phyloP scores from a whole-genome alignment of 768 basidiomycete genomes.

The Lactarius pseudohatsudake region DNA sequence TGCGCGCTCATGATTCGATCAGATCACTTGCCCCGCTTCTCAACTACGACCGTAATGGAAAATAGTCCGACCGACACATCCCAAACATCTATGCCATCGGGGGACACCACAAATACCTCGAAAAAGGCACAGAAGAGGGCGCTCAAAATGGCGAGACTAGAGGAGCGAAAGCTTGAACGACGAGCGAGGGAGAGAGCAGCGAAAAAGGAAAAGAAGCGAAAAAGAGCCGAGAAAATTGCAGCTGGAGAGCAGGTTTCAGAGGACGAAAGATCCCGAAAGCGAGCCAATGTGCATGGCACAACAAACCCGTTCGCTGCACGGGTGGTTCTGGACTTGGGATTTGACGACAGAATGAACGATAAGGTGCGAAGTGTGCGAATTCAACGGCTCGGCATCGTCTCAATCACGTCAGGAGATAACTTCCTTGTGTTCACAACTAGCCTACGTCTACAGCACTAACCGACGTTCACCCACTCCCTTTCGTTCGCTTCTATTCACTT shows the following conservation, averaged over 20 bases:
- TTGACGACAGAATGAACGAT: slow-evolving; percentile 91
- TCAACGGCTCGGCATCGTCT: background rate
- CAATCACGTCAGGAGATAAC: slow-evolving; percentile 70
- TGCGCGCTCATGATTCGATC: background rate
- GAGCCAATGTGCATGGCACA: slow-evolving; percentile 32
- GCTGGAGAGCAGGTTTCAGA: slow-evolving; percentile 57
- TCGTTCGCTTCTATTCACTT: slow-evolving; percentile 71
- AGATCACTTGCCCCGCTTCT: background rate
- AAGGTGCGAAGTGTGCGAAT: slow-evolving; percentile 57
- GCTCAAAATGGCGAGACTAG: slow-evolving; percentile 65
- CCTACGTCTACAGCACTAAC: slow-evolving; percentile 90
- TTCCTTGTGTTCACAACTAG: slow-evolving; percentile 86
- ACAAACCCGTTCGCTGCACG: slow-evolving; percentile 47
- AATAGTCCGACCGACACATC: background rate
- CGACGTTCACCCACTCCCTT: slow-evolving; percentile 71
- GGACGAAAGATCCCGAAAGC: slow-evolving; percentile 41
- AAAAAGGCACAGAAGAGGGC: slow-evolving; percentile 80
- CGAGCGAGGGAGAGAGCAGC: slow-evolving; percentile 75
- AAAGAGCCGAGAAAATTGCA: slow-evolving; percentile 57
- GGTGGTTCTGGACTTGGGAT: slow-evolving; percentile 84
- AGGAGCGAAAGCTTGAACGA: slow-evolving; percentile 67
- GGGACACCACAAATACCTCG: slow-evolving; percentile 38
- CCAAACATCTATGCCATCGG: background rate
- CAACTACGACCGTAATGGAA: slow-evolving; percentile 14
- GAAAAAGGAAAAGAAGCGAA: slow-evolving; percentile 69